phyloP scores from a whole-genome alignment of 176 grass and related monocot genomes.

The Rhynchospora tenuis region DNA sequence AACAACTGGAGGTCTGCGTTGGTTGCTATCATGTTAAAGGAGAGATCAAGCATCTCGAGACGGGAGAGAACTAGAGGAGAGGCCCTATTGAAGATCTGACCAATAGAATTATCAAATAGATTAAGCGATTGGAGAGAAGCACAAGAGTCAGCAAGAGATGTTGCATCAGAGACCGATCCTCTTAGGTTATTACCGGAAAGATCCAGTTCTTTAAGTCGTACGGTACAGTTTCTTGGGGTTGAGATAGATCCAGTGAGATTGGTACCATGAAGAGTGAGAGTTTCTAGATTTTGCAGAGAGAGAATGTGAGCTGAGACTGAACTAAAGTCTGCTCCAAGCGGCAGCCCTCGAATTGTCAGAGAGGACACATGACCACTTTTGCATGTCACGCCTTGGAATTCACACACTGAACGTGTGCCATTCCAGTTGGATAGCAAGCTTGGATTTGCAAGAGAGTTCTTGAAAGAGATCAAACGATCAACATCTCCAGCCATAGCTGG shows the following conservation, averaged over 20 bases:
- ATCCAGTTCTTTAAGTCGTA: slow-evolving; percentile 50
- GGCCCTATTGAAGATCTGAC: background rate
- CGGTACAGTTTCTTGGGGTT: slow-evolving; percentile 23
- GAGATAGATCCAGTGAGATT: slow-evolving; percentile 64
- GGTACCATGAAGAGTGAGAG: slow-evolving; percentile 42
- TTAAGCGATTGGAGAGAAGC: slow-evolving; percentile 37
- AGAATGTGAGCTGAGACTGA: slow-evolving; percentile 43
- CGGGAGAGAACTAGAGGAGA: background rate
- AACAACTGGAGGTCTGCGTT: slow-evolving; percentile 49
- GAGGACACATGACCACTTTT: slow-evolving; percentile 39
- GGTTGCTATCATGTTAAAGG: slow-evolving; percentile 51
- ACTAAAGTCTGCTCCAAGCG: slow-evolving; percentile 60
- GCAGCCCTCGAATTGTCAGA: slow-evolving; percentile 35
- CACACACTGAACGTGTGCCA: slow-evolving; percentile 31
- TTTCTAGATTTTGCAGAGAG: slow-evolving; percentile 44
- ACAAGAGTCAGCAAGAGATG: slow-evolving; percentile 35
- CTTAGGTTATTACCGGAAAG: slow-evolving; percentile 59
- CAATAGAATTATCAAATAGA: slow-evolving; percentile 54
- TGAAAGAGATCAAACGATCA: slow-evolving; percentile 64
- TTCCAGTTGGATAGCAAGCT: slow-evolving; percentile 37
- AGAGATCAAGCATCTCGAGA: slow-evolving; percentile 52
- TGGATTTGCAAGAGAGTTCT: slow-evolving; percentile 35
- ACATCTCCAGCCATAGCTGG: slow-evolving; percentile 24
- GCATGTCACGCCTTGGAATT: slow-evolving; percentile 53
- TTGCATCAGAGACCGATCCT: slow-evolving; percentile 54